A percentile compares a stretch with the other conserved stretches of the same genome.
phyloP scores from a whole-genome alignment of 495 filamentous ascomycete species.

The Aspergillus biplanus region DNA sequence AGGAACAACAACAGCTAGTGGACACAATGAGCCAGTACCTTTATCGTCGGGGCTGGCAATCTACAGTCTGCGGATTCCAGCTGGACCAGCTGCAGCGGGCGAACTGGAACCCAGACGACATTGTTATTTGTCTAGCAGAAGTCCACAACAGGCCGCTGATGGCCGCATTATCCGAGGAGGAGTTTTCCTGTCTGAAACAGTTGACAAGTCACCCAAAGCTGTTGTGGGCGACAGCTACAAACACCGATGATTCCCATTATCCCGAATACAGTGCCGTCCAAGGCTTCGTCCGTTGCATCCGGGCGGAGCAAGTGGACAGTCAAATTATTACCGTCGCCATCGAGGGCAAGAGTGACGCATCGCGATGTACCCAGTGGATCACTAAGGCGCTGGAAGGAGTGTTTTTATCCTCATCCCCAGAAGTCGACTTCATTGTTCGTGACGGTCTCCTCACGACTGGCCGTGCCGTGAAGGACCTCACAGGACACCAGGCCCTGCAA shows the following conservation, averaged over 20 bases:
- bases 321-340: constrained; percentile 26
- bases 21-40: neutral
- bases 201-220: neutral
- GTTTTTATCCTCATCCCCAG: neutral
- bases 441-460: constrained; percentile 5
- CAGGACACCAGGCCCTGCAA: neutral
- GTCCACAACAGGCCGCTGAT: neutral
- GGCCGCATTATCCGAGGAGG: neutral
- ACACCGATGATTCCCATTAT: constrained; percentile 1
- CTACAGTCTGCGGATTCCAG: neutral
- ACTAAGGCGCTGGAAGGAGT: neutral
- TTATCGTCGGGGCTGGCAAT: neutral
- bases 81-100: neutral
- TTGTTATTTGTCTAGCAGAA: neutral
- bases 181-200: constrained; percentile 7
- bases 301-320: constrained; percentile 19
- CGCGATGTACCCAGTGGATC: neutral
- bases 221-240: constrained; percentile 13
- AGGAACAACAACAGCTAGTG: neutral
- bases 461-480: neutral
- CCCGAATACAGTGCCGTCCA: constrained; percentile 11
- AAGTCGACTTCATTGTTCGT: constrained; percentile 14
- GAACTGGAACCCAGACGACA: neutral
- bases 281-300: constrained; percentile 18
- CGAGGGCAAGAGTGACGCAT: neutral